Base-by-base conservation (phyloP, 257 asterid genomes). In the Thymus mandschuricus region DNA sequence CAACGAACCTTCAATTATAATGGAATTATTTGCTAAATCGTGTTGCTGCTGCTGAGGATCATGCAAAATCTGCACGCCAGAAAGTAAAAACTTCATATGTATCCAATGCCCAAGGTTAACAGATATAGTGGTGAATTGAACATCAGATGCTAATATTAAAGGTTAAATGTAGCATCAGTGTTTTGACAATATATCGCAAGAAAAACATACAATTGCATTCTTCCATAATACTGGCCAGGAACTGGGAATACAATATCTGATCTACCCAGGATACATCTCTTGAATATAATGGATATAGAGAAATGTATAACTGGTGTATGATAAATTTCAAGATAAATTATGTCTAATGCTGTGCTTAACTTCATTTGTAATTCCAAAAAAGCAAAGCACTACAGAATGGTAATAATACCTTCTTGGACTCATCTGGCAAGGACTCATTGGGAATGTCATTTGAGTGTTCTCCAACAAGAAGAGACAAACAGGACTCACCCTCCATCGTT, bases 1-100 rank as follows among this genome's bases (percentile, higher is more conserved):
- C 71, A 72, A 55, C 74, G 3, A 59, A 89, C 99, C 98, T 89
- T 88, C 91, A 68, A 62, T 79, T 62, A 68, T 73, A 60, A 27
- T 28, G 76, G 79, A 78, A 75, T 75, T 69, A 13, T 68, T 79
- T 27, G 70, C 79, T 34, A 64, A 60, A 70, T 60, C 65, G 76
- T 78, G 89, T 61, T 79, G 81, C 59, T 38, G 60, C 66, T 77
- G 81, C 68, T 60, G 78, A 29, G 73, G 72, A 75, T 76, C 77
- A 52, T 10, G 15, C 79, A 64, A 73, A 46, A 80, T 79, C 99
- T 91, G 87, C 91, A 81, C 29, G 52, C 80, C 66, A 66, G 41
- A 73, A 69, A 6, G 64, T 56, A 43, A 73, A 69, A 29, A 12
- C 40, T 73, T 15, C 30, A n/a, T 43, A 3, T 15, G 12, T 11